phyloP scores from a whole-genome alignment of 108 stramenopile species.

The Skeletonema marinoi region DNA sequence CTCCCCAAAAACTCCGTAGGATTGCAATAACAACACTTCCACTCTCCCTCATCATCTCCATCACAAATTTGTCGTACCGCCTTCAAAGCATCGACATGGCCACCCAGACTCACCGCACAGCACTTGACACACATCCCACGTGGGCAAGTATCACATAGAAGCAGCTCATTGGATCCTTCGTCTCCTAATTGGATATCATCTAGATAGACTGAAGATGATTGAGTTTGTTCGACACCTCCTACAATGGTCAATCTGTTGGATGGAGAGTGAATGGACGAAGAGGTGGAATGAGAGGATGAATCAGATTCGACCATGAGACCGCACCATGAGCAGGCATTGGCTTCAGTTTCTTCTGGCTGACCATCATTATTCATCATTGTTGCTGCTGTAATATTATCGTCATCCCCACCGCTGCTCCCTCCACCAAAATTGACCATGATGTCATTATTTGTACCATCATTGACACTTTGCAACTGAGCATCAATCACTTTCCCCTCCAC shows the following conservation, averaged over 20 bases:
- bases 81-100: slow-evolving; percentile 7
- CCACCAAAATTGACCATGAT: slow-evolving; percentile 1
- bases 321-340: slow-evolving; percentile 44
- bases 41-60: slow-evolving; percentile 15
- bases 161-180: slow-evolving; percentile 21
- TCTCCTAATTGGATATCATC: neutral
- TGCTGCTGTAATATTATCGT: too few species aligned
- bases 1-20: slow-evolving; percentile 31
- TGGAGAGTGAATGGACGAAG: too few species aligned
- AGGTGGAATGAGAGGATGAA: too few species aligned
- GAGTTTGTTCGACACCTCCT: too few species aligned
- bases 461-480: neutral
- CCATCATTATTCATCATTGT: too few species aligned
- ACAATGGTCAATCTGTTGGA: too few species aligned
- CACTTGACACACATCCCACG: slow-evolving; percentile 51
- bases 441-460: neutral
- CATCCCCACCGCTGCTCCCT: neutral
- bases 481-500: slow-evolving; percentile 38
- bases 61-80: neutral
- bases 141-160: slow-evolving; percentile 56
- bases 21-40: slow-evolving; percentile 47
- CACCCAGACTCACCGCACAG: slow-evolving; percentile 24
- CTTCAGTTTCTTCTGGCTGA: neutral
- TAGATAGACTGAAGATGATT: too few species aligned
- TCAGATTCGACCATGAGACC: too few species aligned